A percentile compares a stretch with the other conserved stretches of the same genome.
Conservation (phyloP, 176 grass and related monocot genomes). For the Rhynchospora pubera region DNA sequence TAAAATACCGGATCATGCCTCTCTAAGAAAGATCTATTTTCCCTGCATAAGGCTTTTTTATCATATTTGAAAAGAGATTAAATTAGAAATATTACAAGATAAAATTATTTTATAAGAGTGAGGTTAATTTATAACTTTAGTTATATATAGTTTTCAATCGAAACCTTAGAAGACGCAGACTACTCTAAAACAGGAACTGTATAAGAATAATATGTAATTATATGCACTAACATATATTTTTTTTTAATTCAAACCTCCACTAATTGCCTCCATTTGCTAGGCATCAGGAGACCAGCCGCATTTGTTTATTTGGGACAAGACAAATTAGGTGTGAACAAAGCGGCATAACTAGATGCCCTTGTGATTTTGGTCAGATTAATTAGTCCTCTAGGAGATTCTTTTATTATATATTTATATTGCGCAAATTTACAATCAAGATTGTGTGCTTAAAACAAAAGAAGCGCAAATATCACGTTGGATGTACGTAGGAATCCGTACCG, state of each 20-base stretch:
- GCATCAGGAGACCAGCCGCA: neutral
- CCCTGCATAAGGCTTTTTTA: no score
- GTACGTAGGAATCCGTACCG: no score
- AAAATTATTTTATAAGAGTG: no score
- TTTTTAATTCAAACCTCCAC: neutral
- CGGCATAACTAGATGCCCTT: neutral
- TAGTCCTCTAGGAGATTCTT: neutral
- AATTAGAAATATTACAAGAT: no score
- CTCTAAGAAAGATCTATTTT: no score
- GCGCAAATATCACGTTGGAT: neutral
- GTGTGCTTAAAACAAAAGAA: neutral
- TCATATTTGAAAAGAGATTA: no score
- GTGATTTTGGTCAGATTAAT: neutral
- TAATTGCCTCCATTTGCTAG: neutral
- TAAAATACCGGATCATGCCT: no score
- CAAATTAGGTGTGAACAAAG: neutral
- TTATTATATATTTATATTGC: neutral
- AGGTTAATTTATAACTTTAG: no score
- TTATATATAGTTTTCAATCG: no score
- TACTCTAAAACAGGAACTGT: neutral
- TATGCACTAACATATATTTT: neutral
- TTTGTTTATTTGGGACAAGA: conserved; percentile 8
- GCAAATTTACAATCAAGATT: neutral
- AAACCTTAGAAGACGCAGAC: no score
- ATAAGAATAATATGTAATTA: neutral